A percentile compares a stretch with the other conserved stretches of the same genome.
phyloP scores from a whole-genome alignment of 2,329 filamentous ascomycete genomes.

The Davidsoniella eucalypti region DNA sequence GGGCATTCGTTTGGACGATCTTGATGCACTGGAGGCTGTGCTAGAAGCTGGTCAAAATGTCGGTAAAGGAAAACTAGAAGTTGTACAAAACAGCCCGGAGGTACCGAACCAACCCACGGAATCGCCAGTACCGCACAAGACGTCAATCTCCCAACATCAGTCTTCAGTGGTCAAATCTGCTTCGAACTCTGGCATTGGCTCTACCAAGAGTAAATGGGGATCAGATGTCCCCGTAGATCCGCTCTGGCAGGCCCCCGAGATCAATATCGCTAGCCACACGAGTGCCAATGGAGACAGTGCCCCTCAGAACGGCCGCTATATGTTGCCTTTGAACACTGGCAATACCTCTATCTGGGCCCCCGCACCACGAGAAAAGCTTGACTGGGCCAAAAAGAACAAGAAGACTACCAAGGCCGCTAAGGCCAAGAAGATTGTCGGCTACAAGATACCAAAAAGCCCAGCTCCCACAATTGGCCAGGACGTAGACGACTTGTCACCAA shows the following conservation, averaged over 20 bases:
- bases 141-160: background rate
- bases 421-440: background rate
- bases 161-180: background rate
- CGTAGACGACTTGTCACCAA: background rate
- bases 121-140: background rate
- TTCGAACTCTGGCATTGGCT: background rate
- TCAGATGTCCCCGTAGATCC: constrained; percentile 7
- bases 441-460: background rate
- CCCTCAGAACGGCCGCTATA: constrained; percentile 18
- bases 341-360: constrained; percentile 22
- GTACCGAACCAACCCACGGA: background rate
- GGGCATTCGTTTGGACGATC: constrained; percentile 21
- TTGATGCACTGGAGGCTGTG: constrained; percentile 5
- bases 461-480: background rate
- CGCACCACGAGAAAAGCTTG: constrained; percentile 15
- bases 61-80: background rate
- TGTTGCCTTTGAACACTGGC: constrained; percentile 19
- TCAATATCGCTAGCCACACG: constrained; percentile 12
- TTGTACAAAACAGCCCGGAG: too few relatives aligned
- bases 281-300: constrained; percentile 13
- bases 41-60: background rate
- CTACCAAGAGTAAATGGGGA: constrained; percentile 2
- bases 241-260: constrained; percentile 13
- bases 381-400: constrained; percentile 11
- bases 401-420: background rate